Base-by-base conservation (phyloP, 1,284 basidiomycete genomes). In the Porogramme epimiltina region DNA sequence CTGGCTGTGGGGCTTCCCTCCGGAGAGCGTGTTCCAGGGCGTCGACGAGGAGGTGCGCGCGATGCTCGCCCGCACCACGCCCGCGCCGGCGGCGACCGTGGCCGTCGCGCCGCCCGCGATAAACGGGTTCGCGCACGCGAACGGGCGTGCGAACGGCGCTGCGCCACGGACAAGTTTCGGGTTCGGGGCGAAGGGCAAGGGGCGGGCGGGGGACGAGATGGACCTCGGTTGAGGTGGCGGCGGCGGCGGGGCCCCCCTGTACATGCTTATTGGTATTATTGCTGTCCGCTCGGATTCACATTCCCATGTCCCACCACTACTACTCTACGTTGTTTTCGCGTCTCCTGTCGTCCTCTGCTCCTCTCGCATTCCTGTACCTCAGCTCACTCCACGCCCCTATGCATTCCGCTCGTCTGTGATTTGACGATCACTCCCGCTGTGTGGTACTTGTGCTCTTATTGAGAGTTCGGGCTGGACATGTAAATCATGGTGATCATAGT, bases 1-100 rank as follows among this genome's bases (percentile, higher is more conserved):
- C 54, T 70, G 84, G 52, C 82, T 91, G 62, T 85, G 80, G 66
- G 91, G 90, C 9, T 72, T 94, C 23, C 91, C 93, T 2, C 69
- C 72, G 66, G 74, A 73, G 70, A 94, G 89, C 67, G 71, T 94
- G 2, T 95, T 81, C 65, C 78, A 80, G 50, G 91, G 86, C 13
- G 70, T 93, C 42, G 87, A 88, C 10, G 84, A 84, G 52, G 85
- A 85, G 56, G 78, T 76, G 11, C 62, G 54, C 24, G 65, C 67
- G 61, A 70, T 75, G 62, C 60, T 83, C 15, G 66, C 69, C 52
- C 70, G 67, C 28, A 57, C 72, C 46, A 37, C 18, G 16, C 45
- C 55, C 47, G 3, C 34, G 49, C 23, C 45, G 54, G 18, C 46
- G 48, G 20, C 40, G 38, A 20, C 44, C 2, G 39, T 45, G 13